A percentile compares a stretch with the other conserved stretches of the same genome.
phyloP scores from a whole-genome alignment of 352 stramenopile genomes.

The Phytophthora pseudosyringae region DNA sequence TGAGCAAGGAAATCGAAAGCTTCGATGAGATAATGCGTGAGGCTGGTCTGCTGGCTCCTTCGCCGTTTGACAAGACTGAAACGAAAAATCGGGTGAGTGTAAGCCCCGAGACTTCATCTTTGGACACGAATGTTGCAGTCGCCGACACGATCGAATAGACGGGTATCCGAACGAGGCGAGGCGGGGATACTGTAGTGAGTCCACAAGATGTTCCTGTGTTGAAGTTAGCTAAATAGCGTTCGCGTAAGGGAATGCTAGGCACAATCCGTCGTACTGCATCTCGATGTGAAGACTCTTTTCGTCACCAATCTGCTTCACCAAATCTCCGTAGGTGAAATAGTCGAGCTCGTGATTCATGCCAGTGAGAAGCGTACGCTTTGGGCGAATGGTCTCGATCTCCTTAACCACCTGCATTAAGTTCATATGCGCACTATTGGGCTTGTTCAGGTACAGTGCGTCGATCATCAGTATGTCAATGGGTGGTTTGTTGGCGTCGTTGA shows the following conservation, averaged over 20 bases:
- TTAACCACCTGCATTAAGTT: conserved; percentile 73
- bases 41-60: conserved; percentile 35
- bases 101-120: conserved; percentile 11
- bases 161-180: background rate
- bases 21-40: conserved; percentile 63
- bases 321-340: conserved; percentile 57
- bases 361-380: conserved; percentile 78
- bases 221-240: too few species aligned
- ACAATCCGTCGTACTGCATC: conserved; percentile 86
- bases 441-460: conserved; percentile 79
- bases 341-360: conserved; percentile 90
- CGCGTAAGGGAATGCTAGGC: conserved; percentile 51
- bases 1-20: conserved; percentile 36
- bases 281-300: conserved; percentile 71
- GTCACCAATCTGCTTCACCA: conserved; percentile 50
- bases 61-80: conserved; percentile 4
- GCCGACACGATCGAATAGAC: conserved; percentile 17
- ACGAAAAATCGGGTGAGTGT: conserved; percentile 37
- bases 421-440: conserved; percentile 87
- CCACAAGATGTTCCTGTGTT: too few species aligned
- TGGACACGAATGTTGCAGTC: background rate
- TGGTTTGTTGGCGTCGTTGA: conserved; percentile 60
- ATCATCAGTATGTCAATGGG: conserved; percentile 86
- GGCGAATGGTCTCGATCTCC: conserved; percentile 68
- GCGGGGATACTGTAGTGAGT: background rate